phyloP scores from a whole-genome alignment of 2,329 filamentous ascomycete species.

The Didymella glomerata region DNA sequence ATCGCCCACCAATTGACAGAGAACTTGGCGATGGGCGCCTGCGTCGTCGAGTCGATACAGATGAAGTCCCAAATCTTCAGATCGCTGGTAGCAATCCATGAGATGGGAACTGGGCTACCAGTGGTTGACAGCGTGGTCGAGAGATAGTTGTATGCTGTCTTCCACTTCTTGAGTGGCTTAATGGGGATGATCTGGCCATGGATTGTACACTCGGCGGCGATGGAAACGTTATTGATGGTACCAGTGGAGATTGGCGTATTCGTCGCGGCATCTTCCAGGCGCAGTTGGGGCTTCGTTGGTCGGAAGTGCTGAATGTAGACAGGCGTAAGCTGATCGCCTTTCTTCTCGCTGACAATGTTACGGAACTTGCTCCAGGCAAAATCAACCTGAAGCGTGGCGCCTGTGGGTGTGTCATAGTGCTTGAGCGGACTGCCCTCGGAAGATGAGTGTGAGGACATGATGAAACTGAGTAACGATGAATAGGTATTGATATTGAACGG shows the following conservation, averaged over 20 bases:
- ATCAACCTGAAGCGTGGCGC: conserved; percentile 28
- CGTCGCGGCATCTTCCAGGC: conserved; percentile 20
- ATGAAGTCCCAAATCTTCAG: conserved; percentile 35
- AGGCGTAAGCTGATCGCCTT: conserved; percentile 18
- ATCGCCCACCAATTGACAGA: conserved; percentile 29
- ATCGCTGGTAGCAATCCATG: conserved; percentile 28
- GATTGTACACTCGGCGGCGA: conserved; percentile 28
- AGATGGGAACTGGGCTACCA: conserved; percentile 14
- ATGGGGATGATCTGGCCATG: conserved; percentile 24
- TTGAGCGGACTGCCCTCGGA: conserved; percentile 1
- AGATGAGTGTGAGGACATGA: conserved; percentile 12
- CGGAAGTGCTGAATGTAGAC: conserved; percentile 34
- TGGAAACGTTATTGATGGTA: conserved; percentile 28
- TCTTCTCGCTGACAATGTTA: conserved; percentile 27
- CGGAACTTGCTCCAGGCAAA: conserved; percentile 34
- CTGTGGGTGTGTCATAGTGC: conserved; percentile 9
- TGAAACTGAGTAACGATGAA: no score
- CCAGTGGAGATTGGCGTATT: conserved; percentile 22
- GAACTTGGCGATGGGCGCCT: conserved; percentile 32
- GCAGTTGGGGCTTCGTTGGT: conserved; percentile 30
- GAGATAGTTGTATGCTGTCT: conserved; percentile 34
- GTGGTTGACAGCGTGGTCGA: conserved; percentile 22
- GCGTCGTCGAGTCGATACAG: conserved; percentile 27
- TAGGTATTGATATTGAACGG: background rate
- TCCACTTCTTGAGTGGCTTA: conserved; percentile 32